These are phyloP conservation scores for Trichoderma virens DNA, from an alignment of 495 filamentous ascomycete species.

Conservation along the genomic window DNA sequence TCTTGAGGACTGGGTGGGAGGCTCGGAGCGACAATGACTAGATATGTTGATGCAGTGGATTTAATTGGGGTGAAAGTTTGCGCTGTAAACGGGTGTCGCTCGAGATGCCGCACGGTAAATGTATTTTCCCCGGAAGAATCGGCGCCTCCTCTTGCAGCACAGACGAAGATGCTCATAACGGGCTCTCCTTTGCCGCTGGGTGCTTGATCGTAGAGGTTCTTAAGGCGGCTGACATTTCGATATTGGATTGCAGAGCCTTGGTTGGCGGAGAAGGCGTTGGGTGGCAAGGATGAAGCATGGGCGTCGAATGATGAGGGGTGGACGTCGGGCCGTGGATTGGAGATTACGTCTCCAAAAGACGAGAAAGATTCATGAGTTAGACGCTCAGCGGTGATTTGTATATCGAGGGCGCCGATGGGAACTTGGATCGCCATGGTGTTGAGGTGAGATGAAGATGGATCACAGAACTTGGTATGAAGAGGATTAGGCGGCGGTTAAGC, in stretches of 20 bases:
- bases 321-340: constrained; percentile 54
- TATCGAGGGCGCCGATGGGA: constrained; percentile 14
- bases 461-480: background rate
- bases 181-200: constrained; percentile 54
- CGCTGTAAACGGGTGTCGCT: constrained; percentile 88
- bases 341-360: constrained; percentile 75
- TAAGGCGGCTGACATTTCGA: constrained; percentile 62
- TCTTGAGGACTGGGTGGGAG: constrained; percentile 31
- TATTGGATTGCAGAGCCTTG: constrained; percentile 86
- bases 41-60: constrained; percentile 46
- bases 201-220: constrained; percentile 57
- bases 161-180: constrained; percentile 84
- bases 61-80: constrained; percentile 87
- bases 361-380: constrained; percentile 62
- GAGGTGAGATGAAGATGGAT: background rate
- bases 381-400: constrained; percentile 43
- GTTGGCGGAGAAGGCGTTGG: constrained; percentile 54
- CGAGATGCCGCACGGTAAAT: constrained; percentile 69
- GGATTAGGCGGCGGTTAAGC: background rate
- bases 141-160: constrained; percentile 54
- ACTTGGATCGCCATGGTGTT: constrained; percentile 22
- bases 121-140: background rate
- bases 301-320: constrained; percentile 24
- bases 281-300: constrained; percentile 23
- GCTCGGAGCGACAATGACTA: constrained; percentile 90